Conservation (phyloP, 1,139 yeast genomes). For the Nadsonia commutata region DNA sequence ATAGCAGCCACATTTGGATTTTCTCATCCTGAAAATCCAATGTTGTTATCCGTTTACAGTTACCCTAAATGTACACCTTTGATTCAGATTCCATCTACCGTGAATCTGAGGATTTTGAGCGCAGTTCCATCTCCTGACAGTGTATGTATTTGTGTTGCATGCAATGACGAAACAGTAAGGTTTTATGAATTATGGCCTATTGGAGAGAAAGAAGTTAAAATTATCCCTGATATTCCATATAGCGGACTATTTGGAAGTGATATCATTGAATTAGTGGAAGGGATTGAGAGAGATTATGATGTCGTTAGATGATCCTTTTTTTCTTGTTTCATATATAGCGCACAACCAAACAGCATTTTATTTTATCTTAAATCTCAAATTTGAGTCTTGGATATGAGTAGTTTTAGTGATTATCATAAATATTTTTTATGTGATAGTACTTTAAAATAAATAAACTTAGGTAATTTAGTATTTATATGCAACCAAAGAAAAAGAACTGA, state of each 20-base stretch:
- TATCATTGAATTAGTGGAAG: constrained; percentile 40
- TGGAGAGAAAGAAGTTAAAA: constrained; percentile 7
- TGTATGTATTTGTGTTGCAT: constrained; percentile 50
- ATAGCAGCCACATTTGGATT: constrained; percentile 73
- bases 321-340: no score
- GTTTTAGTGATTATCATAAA: no score
- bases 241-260: constrained; percentile 35
- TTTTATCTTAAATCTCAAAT: no score
- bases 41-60: constrained; percentile 39
- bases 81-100: constrained; percentile 36
- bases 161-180: constrained; percentile 63
- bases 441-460: no score
- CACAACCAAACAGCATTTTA: no score
- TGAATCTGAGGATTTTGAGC: constrained; percentile 45
- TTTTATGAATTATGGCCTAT: constrained; percentile 56
- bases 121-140: constrained; percentile 54
- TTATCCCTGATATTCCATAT: constrained; percentile 8
- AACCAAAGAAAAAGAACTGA: no score
- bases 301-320: constrained; percentile 10
- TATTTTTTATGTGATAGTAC: no score
- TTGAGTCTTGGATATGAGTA: no score
- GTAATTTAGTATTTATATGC: no score
- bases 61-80: constrained; percentile 48
- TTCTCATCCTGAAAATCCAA: constrained; percentile 36
- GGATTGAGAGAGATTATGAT: constrained; percentile 20